phyloP scores from a whole-genome alignment of 768 basidiomycete genomes.

The Pulveroboletus ravenelii region DNA sequence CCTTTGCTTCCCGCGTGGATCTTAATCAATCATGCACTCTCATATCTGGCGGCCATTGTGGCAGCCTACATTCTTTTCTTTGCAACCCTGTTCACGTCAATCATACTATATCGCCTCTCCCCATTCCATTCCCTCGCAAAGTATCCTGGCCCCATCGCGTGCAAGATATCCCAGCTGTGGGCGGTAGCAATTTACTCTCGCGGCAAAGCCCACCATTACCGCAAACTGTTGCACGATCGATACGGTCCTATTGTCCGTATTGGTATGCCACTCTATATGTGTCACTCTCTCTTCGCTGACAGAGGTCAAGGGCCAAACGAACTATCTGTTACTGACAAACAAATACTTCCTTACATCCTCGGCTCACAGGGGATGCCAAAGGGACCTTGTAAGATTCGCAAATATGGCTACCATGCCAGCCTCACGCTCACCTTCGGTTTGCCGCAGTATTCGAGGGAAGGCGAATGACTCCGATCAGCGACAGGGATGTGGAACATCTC shows the following conservation, averaged over 20 bases:
- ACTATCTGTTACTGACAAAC: conserved; percentile 28
- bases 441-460: conserved; percentile 20
- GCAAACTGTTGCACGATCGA: conserved; percentile 21
- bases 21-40: conserved; percentile 5
- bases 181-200: conserved; percentile 15
- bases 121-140: conserved; percentile 35
- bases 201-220: conserved; percentile 17
- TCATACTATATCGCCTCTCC: conserved; percentile 35
- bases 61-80: conserved; percentile 17
- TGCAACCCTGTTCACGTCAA: conserved; percentile 22
- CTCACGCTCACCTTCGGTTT: conserved; percentile 2
- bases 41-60: conserved; percentile 7
- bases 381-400: conserved; percentile 23
- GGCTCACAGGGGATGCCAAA: conserved; percentile 29
- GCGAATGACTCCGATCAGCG: conserved; percentile 15
- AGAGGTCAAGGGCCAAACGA: conserved; percentile 34
- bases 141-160: conserved; percentile 33
- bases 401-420: not conserved
- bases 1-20: conserved; percentile 12
- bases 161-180: conserved; percentile 31
- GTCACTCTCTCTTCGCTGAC: conserved; percentile 7
- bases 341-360: conserved; percentile 19
- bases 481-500: conserved; percentile 7
- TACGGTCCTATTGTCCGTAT: conserved; percentile 34
- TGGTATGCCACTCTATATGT: conserved; percentile 17